Conservation (phyloP, 1,139 yeast genomes). For the Pichia inconspicua region DNA sequence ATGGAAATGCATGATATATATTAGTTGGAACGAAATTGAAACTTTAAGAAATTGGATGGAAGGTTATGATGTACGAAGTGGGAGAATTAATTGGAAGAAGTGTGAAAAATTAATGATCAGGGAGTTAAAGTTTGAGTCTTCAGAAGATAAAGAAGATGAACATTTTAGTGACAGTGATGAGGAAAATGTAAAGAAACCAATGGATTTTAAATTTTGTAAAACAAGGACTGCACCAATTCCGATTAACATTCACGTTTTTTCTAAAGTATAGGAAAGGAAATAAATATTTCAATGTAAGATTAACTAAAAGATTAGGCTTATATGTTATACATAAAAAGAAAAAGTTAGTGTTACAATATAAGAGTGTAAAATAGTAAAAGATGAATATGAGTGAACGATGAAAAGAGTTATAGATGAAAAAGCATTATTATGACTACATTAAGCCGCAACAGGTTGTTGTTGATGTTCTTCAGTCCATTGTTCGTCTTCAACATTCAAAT, state of each 20-base stretch:
- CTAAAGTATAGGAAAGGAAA: slow-evolving; percentile 8
- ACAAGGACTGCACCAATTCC: slow-evolving; percentile 19
- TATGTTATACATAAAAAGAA: neutral
- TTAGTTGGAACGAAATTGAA: slow-evolving; percentile 18
- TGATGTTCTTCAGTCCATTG: slow-evolving; percentile 21
- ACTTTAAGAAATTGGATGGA: slow-evolving; percentile 9
- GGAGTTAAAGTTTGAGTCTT: neutral
- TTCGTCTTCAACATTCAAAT: slow-evolving; percentile 47
- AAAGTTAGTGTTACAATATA: slow-evolving; percentile 1
- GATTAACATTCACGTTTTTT: slow-evolving; percentile 21
- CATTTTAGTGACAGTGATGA: neutral
- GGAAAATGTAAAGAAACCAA: slow-evolving; percentile 9
- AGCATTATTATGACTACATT: slow-evolving; percentile 1
- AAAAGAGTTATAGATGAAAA: neutral
- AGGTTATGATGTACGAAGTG: slow-evolving; percentile 4
- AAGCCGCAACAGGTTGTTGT: slow-evolving; percentile 21
- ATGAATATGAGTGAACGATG: neutral
- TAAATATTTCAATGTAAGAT: neutral
- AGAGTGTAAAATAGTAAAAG: neutral
- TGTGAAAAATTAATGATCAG: slow-evolving; percentile 10
- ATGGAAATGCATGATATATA: slow-evolving; percentile 24
- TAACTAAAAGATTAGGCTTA: neutral
- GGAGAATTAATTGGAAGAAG: slow-evolving; percentile 6
- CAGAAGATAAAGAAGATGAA: neutral
- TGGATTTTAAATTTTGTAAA: slow-evolving; percentile 16